Conservation (phyloP, 768 basidiomycete species). For the Macrolepiota albuminosa region DNA sequence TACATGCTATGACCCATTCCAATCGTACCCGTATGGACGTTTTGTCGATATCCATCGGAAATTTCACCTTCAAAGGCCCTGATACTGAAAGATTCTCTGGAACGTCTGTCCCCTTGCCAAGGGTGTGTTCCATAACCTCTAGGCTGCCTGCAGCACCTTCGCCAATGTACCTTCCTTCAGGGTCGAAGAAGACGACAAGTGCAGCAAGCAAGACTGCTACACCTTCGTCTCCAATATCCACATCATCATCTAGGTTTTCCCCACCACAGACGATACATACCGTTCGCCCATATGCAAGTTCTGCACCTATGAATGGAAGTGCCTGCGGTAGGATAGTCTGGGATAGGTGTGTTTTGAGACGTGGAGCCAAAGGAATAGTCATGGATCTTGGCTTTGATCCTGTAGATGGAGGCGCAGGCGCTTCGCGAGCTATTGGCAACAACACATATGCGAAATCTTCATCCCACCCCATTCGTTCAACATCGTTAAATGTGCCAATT, state of each 20-base stretch:
- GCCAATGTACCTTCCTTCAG: not conserved
- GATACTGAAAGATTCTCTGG: not conserved
- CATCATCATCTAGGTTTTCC: not conserved
- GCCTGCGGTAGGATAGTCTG: slow-evolving; percentile 7
- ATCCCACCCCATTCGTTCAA: not conserved
- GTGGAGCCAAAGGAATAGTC: slow-evolving; percentile 15
- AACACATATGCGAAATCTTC: slow-evolving; percentile 8
- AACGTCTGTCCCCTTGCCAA: not conserved
- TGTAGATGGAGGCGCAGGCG: not conserved
- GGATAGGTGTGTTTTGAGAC: slow-evolving; percentile 8
- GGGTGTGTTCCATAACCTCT: not conserved
- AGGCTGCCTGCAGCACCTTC: not conserved
- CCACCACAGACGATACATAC: slow-evolving; percentile 10
- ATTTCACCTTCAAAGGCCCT: not conserved
- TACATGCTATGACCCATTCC: slow-evolving; percentile 80
- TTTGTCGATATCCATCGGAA: slow-evolving; percentile 39
- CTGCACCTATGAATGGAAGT: slow-evolving; percentile 8
- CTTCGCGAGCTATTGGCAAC: not conserved
- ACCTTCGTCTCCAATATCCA: slow-evolving; percentile 10
- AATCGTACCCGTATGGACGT: slow-evolving; percentile 63
- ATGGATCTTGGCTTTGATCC: not conserved
- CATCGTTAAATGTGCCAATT: slow-evolving; percentile 11
- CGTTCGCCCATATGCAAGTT: slow-evolving; percentile 3
- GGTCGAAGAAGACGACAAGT: slow-evolving; percentile 9
- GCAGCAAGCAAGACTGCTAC: slow-evolving; percentile 10